These are phyloP conservation scores for Mycena haematopus DNA, from an alignment of 768 basidiomycete species.

Conservation along the genomic window DNA sequence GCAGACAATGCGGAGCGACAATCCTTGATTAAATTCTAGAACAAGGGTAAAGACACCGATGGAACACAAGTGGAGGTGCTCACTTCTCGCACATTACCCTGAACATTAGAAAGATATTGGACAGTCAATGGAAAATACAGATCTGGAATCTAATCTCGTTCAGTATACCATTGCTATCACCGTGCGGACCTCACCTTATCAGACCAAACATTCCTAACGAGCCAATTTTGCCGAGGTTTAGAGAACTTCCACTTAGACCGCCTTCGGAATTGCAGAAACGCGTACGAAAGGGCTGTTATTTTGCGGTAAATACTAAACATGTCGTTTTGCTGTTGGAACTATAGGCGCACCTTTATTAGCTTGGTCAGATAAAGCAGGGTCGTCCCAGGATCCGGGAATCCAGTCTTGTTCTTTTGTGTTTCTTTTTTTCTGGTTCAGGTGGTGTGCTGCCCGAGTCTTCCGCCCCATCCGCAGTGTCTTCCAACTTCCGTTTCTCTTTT, in stretches of 20 bases:
- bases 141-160: constrained; percentile 55
- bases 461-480: constrained; percentile 9
- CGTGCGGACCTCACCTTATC: constrained; percentile 41
- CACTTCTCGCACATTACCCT: constrained; percentile 55
- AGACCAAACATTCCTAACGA: constrained; percentile 70
- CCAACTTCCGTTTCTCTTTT: constrained; percentile 34
- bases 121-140: constrained; percentile 50
- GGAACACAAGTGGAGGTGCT: constrained; percentile 13
- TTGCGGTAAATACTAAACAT: not conserved
- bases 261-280: constrained; percentile 56
- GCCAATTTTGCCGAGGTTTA: constrained; percentile 78
- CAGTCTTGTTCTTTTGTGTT: constrained; percentile 48
- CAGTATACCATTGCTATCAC: not conserved
- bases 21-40: constrained; percentile 19
- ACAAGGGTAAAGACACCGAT: not conserved
- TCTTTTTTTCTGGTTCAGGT: constrained; percentile 35
- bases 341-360: constrained; percentile 47
- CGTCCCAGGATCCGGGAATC: constrained; percentile 51
- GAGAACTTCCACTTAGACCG: constrained; percentile 72
- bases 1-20: constrained; percentile 11
- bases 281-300: constrained; percentile 53
- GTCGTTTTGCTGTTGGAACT: not conserved
- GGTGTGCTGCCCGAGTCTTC: constrained; percentile 5
- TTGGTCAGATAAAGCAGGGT: constrained; percentile 44
- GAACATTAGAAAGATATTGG: constrained; percentile 52